These are phyloP conservation scores for Pseudonitzschia delicatissima DNA, from an alignment of 108 stramenopile genomes.

Conservation along the genomic window DNA sequence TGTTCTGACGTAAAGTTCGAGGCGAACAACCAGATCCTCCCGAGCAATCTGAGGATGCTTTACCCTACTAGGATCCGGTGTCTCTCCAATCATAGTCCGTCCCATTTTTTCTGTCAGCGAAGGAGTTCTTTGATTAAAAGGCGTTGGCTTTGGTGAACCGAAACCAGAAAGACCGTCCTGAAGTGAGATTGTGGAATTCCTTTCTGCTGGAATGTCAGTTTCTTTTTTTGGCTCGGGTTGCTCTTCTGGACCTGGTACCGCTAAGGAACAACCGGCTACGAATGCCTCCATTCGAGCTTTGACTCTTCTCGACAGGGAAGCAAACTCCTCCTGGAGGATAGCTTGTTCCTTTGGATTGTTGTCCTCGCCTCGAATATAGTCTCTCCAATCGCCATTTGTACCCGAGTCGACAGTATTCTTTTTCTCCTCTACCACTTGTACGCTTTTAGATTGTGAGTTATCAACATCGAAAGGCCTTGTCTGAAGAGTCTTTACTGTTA, in stretches of 20 bases:
- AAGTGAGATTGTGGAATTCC: slow-evolving; percentile 10
- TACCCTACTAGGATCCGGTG: slow-evolving; percentile 1
- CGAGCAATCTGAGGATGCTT: slow-evolving; percentile 50
- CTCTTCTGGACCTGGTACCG: slow-evolving; percentile 44
- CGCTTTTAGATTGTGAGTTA: background rate
- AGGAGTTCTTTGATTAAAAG: background rate
- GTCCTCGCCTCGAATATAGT: slow-evolving; percentile 15
- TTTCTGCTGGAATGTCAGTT: background rate
- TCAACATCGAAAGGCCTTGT: background rate
- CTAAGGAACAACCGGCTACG: slow-evolving; percentile 54
- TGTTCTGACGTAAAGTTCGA: slow-evolving; percentile 75
- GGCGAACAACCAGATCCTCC: slow-evolving; percentile 54
- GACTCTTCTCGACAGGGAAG: slow-evolving; percentile 44
- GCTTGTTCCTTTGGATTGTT: slow-evolving; percentile 6
- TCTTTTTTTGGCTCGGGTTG: slow-evolving; percentile 1
- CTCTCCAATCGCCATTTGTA: slow-evolving; percentile 24
- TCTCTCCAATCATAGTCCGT: slow-evolving; percentile 5
- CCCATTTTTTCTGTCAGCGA: slow-evolving; percentile 6
- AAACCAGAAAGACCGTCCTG: slow-evolving; percentile 32
- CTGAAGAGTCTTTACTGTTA: slow-evolving; percentile 52
- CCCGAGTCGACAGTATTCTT: background rate
- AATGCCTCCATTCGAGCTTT: slow-evolving; percentile 83
- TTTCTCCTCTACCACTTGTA: slow-evolving; percentile 10
- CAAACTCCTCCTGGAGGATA: slow-evolving; percentile 21
- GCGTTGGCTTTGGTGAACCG: background rate